These are phyloP conservation scores for Leccinum pellstonianum DNA, from an alignment of 768 basidiomycete species.

Conservation along the genomic window DNA sequence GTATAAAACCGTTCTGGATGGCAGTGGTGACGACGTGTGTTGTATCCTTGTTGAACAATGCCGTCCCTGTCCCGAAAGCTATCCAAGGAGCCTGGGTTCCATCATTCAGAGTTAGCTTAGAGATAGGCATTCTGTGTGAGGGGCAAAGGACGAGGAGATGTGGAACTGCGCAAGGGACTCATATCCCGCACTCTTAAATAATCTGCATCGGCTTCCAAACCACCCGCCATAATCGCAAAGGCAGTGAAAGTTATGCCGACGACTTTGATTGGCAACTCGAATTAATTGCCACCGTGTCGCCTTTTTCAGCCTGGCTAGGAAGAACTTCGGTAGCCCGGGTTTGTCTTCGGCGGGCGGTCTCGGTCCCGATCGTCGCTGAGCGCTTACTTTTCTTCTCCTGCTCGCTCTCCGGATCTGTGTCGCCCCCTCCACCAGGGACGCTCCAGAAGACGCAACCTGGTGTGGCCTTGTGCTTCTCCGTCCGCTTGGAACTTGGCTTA, in stretches of 20 bases:
- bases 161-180: no score
- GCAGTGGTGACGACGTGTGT: constrained; percentile 40
- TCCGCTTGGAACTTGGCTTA: constrained; percentile 79
- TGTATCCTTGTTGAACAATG: constrained; percentile 46
- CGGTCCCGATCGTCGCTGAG: constrained; percentile 63
- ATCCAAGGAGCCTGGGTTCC: constrained; percentile 53
- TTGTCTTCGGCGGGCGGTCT: constrained; percentile 30
- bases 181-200: no score
- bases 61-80: constrained; percentile 63
- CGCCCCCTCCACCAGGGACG: constrained; percentile 36
- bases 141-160: no score
- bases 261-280: no score
- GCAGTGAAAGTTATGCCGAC: no score
- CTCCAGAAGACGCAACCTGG: constrained; percentile 40
- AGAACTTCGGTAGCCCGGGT: no score
- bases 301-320: no score
- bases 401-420: constrained; percentile 40
- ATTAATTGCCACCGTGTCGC: no score
- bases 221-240: no score
- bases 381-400: constrained; percentile 51
- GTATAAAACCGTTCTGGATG: constrained; percentile 53
- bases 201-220: no score
- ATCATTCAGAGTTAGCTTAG: constrained; percentile 51
- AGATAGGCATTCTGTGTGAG: constrained; percentile 23
- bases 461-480: constrained; percentile 70